Base-by-base conservation (phyloP, 129 eudicot species). In the Kitagawia praeruptora region DNA sequence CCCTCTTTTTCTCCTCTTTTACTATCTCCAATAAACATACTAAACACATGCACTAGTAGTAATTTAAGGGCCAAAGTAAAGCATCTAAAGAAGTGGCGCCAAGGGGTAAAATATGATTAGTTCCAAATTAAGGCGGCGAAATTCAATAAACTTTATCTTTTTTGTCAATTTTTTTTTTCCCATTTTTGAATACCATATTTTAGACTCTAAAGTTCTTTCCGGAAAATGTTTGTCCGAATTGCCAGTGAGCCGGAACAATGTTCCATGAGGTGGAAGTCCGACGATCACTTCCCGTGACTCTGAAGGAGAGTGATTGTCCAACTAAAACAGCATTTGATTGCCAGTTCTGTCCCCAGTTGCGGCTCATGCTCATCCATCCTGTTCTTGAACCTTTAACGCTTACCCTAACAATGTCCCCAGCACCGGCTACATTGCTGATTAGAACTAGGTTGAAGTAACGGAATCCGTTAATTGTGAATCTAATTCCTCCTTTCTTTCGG, bases 261-360 rank as follows among this genome's bases (percentile, higher is more conserved):
- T 92, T 92, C 93, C 88, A 92, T 0, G 96, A 92, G 56, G 97
- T 85, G 75, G 96, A 87, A 28, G 86, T 85, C 14, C 93, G 89
- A 8, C 90, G 79, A 34, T 92, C 97, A 80, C 97, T 88, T 31
- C 84, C 82, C 4, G 81, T 82, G 21, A 92, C 93, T 63, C 97
- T 84, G 47, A 92, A 90, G 0, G 97, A 90, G 56, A 92, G 90
- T 18, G 96, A 45, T 80, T 92, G 97, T 10, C 97, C 96, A 0
- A 82, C 88, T 23, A 92, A 81, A 51, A 90, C 89, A 2, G 89
- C 72, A 54, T 88, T 87, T 12, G 96, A 86, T 63, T 92, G 91
- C 97, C 97, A 92, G 74, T 92, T 92, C 38, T 92, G 97, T 19
- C 96, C 97, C 97, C 97, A 92, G 75, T 92, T 92, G 1, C 97